Percentiles rank a stretch among this genome's conserved stretches.
phyloP scores from a whole-genome alignment of 768 basidiomycete species.

The Erythrobasidium yunnanense region DNA sequence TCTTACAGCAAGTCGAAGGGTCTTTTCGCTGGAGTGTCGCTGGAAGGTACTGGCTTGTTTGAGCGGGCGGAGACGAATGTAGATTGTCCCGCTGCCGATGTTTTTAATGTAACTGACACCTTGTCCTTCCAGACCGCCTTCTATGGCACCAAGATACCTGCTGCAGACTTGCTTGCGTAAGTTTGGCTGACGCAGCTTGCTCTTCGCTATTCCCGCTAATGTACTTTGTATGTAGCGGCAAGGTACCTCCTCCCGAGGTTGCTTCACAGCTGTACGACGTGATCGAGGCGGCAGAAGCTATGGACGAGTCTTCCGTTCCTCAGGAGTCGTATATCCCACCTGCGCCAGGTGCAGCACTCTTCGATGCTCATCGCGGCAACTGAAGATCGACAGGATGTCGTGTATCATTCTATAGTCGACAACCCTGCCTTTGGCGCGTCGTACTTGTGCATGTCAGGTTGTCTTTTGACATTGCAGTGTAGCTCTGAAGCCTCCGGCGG shows the following conservation, averaged over 20 bases:
- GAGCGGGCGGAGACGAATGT: slow-evolving; percentile 49
- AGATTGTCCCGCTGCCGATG: neutral
- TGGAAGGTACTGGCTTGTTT: slow-evolving; percentile 88
- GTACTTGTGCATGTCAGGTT: too few relatives aligned
- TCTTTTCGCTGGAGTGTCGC: slow-evolving; percentile 81
- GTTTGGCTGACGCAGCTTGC: slow-evolving; percentile 20
- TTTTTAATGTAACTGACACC: neutral
- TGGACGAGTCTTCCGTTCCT: slow-evolving; percentile 43
- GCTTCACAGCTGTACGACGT: slow-evolving; percentile 53
- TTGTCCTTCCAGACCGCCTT: slow-evolving; percentile 58
- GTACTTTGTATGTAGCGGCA: slow-evolving; percentile 49
- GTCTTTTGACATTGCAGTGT: too few relatives aligned
- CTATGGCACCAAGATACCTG: slow-evolving; percentile 81
- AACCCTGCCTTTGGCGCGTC: too few relatives aligned
- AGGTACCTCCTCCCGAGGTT: slow-evolving; percentile 89
- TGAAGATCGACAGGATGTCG: too few relatives aligned
- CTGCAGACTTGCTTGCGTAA: slow-evolving; percentile 64
- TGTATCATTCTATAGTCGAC: too few relatives aligned
- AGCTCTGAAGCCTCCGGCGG: too few relatives aligned
- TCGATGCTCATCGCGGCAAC: slow-evolving; percentile 9
- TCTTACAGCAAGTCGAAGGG: slow-evolving; percentile 50
- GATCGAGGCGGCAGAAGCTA: slow-evolving; percentile 54
- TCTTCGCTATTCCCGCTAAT: neutral
- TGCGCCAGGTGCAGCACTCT: neutral
- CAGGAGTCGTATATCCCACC: slow-evolving; percentile 16